Evolutionary conservation across 208 protist species (phyloP).

Genomic region (Wallacemonas rigidus): DNA sequence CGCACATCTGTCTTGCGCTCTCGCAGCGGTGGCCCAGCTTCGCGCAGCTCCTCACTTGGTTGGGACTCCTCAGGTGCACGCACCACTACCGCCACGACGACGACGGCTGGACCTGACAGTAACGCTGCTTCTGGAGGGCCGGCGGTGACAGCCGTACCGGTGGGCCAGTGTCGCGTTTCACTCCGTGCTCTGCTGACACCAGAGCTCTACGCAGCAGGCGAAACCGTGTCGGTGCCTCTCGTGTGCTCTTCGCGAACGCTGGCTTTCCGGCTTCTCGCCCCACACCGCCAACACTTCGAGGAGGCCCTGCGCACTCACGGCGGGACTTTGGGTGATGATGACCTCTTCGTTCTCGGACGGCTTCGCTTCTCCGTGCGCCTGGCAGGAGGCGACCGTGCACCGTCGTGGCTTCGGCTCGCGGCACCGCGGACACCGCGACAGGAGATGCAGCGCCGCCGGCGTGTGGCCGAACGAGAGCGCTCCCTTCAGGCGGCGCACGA

Average conservation of each 20-base stretch:
- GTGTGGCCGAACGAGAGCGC: neutral
- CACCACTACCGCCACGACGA: neutral
- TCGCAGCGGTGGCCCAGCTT: neutral
- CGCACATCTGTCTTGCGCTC: conserved; percentile 11
- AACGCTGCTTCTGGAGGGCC: neutral
- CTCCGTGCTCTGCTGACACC: conserved; percentile 27
- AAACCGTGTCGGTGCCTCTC: conserved; percentile 43
- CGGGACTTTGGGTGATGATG: neutral
- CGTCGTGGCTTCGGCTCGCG: conserved; percentile 37
- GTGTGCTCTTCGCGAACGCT: conserved; percentile 22
- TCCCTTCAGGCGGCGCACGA: neutral
- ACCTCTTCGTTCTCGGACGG: conserved; percentile 22
- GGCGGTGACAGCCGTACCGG: neutral
- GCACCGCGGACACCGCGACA: neutral
- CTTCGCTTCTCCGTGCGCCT: conserved; percentile 36
- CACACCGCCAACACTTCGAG: conserved; percentile 20
- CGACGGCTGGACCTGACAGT: neutral
- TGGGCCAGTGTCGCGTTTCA: conserved; percentile 8
- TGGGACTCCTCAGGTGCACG: neutral
- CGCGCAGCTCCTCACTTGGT: neutral
- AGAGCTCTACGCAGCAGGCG: conserved; percentile 30
- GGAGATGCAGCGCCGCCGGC: conserved; percentile 11
- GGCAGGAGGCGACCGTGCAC: conserved; percentile 28
- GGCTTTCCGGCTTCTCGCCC: conserved; percentile 8
- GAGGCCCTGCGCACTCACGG: neutral